Base-by-base conservation (phyloP, 495 filamentous ascomycete genomes). In the Tirmania nivea region DNA sequence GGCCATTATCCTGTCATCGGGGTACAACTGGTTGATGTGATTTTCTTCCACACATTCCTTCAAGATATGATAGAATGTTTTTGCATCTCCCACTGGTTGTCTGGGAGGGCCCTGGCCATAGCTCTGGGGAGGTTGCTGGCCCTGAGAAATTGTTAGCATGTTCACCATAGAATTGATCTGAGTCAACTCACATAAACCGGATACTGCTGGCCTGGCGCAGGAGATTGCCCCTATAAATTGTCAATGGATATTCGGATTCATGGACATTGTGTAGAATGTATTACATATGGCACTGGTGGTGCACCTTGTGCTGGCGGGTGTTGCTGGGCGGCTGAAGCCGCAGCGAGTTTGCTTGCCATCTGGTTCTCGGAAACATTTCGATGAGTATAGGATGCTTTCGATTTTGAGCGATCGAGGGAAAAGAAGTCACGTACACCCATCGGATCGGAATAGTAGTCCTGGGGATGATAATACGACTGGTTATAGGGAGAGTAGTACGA, bases 261-360 rank as follows among this genome's bases (percentile, higher is more conserved):
- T 60, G 58, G 5, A 53, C 54, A n/a, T 31, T 3, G 25, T 31
- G 25, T 31, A 35, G 12, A 11, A 39, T 51, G 50, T 31, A 31
- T 31, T 31, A 31, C 25, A 31, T 31, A 31, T 31, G 25, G 25
- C 25, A 3, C 25, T 31, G 25, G 25, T 31, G 25, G 39, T 45
- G 17, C 39, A 45, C 17, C 12, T 45, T 45, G 39, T 14, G 3
- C 39, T 45, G 39, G 39, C 10, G 39, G 39, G 12, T 3, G 39
- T 6, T 14, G 54, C 35, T 58, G 58, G 8, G 39, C 34, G 17
- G 53, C 17, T 19, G 55, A 52, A 16, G 59, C 10, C 49, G 59
- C 59, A 16, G 59, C 59, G n/a, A 61, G 50, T 20, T 61, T 61
- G n/a, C 59, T 62, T 35, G 59, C 59, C n/a, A 61, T 58, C 59